Percentiles rank a stretch among this genome's conserved stretches.
Conservation (phyloP, 148 eudicot genomes). For the Cornus florida region DNA sequence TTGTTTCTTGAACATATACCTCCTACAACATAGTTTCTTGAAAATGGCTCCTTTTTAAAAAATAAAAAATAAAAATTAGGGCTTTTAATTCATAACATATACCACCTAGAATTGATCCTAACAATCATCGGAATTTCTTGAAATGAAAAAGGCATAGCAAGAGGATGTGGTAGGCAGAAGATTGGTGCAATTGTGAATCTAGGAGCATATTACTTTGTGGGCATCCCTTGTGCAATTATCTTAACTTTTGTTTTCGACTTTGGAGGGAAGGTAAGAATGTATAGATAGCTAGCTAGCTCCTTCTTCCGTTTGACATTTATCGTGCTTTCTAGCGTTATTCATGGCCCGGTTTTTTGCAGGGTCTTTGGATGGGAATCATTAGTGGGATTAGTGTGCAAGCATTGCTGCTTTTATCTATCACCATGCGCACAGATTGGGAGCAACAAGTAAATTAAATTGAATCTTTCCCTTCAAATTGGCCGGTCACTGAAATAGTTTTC, state of each 20-base stretch:
- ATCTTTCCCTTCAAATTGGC: background rate
- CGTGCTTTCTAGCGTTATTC: background rate
- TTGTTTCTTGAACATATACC: too few relatives aligned
- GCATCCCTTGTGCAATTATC: constrained; percentile 43
- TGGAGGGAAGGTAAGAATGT: constrained; percentile 40
- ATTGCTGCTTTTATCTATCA: constrained; percentile 17
- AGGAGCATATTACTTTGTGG: constrained; percentile 62
- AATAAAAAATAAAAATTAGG: too few relatives aligned
- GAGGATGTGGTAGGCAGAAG: constrained; percentile 77
- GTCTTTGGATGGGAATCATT: constrained; percentile 35
- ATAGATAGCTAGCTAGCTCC: background rate
- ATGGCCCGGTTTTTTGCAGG: constrained; percentile 16
- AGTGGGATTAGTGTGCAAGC: constrained; percentile 30
- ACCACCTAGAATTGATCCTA: background rate
- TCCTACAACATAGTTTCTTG: background rate
- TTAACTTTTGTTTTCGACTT: constrained; percentile 50
- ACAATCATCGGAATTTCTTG: background rate
- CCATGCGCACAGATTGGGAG: constrained; percentile 31
- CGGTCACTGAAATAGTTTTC: background rate
- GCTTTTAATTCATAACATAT: background rate
- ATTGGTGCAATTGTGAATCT: constrained; percentile 60
- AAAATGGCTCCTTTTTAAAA: too few relatives aligned
- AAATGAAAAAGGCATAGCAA: constrained; percentile 33
- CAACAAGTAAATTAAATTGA: constrained; percentile 9
- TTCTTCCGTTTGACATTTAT: background rate